Base-by-base conservation (phyloP, 2,329 filamentous ascomycete species). In the Hansfordia pulvinata region DNA sequence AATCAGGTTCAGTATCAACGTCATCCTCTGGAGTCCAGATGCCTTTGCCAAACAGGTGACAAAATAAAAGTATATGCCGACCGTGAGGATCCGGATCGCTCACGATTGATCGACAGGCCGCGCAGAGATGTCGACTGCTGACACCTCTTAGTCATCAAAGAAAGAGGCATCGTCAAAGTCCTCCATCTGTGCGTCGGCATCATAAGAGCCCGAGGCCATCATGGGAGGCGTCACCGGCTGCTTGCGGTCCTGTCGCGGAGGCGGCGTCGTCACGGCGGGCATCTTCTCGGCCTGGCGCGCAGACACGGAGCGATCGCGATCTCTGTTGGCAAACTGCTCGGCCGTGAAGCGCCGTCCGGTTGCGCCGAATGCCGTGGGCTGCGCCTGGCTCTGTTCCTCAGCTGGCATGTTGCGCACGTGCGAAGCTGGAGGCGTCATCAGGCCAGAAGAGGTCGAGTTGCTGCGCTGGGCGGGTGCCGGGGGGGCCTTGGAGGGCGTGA, bases 361-460 rank as follows among this genome's bases (percentile, higher is more conserved):
- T 35, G 53, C 68, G 9, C 61, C 56, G 39, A 76, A 76, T 2
- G 72, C 70, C 0, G 70, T 74, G 4, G 71, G 67, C 36, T 75
- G 70, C 13, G 50, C 41, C 30, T 49, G 47, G 35, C 40, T 53
- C 19, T 46, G 43, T 29, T 58, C 49, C 15, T 43, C 41, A 3
- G 62, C 55, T 0, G 72, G 66, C 3, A 65, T 70, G 37, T 72
- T 72, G 22, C 80, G 76, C 25, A 78, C 50, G 29, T 73, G 71
- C 4, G 80, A 85, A 17, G 78, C 73, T 4, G 86, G 88, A n/a
- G 88, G 86, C 2, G 88, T 94, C 61, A 94, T 64, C 13, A 93
- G 69, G 2, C 86, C 86, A 1, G 77, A 77, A 12, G n/a, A n/a
- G n/a, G n/a, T n/a, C n/a, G n/a, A n/a, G n/a, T n/a, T n/a, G n/a